Base-by-base conservation (phyloP, 805 yeast genomes). In the Groenewaldozyma tartarivorans region DNA sequence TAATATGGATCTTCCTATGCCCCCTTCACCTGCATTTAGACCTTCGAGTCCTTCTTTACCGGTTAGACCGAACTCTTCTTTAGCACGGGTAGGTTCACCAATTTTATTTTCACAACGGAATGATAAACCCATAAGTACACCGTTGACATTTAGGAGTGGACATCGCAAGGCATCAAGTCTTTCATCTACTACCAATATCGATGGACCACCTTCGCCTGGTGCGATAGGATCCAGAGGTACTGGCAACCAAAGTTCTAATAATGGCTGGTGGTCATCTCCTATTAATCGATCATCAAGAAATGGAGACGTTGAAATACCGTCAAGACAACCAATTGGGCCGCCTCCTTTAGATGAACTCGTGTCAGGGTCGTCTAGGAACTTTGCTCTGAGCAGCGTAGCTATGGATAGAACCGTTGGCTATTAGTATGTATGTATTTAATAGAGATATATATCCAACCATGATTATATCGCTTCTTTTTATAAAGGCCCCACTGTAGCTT, bases 261-360 rank as follows among this genome's bases (percentile, higher is more conserved):
- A 33, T n/a, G 15, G 15, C 18, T 34, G 20, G 20, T 24, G 36
- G 11, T 13, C n/a, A 16, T 17, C 22, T 16, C 19, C 13, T 4
- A 15, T 11, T 13, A 18, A 15, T 3, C 16, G 29, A 13, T 9
- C 35, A 4, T 22, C 44, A 3, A 31, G 36, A 4, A 46, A 40
- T n/a, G 46, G 43, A 13, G 51, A 52, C 20, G 43, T 41, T 27
- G 46, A 46, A 38, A 39, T 49, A 5, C 63, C 63, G 20, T 30
- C 46, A 24, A 48, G 63, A 7, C 62, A 58, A 47, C 63, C 63
- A 15, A 11, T 46, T 27, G 60, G 62, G 5, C 63, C 63, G 11
- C 59, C 59, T 13, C 51, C 63, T 11, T 32, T 53, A 33, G 61
- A 57, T 33, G 60, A 56, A 43, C n/a, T n/a, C n/a, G n/a, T n/a